These are phyloP conservation scores for Halenospora varia DNA, from an alignment of 495 filamentous ascomycete genomes.

Conservation along the genomic window DNA sequence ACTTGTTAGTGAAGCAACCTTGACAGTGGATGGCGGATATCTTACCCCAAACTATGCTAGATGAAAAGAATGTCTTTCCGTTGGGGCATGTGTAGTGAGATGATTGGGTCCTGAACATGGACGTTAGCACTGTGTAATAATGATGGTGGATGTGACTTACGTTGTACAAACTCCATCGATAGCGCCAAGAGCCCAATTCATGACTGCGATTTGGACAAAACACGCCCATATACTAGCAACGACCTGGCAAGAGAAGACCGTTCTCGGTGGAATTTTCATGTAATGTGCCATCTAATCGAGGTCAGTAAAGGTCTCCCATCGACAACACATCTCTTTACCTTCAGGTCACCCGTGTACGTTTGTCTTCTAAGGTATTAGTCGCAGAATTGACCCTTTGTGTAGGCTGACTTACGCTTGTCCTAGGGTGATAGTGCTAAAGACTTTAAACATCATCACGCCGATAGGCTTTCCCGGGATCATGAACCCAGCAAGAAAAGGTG, in stretches of 20 bases:
- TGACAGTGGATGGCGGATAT: no score
- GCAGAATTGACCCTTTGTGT: slow-evolving; percentile 6
- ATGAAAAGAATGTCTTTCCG: slow-evolving; percentile 60
- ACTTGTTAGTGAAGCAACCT: no score
- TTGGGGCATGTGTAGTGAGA: slow-evolving; percentile 66
- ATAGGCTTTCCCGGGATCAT: slow-evolving; percentile 62
- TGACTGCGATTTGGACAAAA: slow-evolving; percentile 59
- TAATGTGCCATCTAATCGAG: slow-evolving; percentile 54
- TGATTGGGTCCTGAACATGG: slow-evolving; percentile 35
- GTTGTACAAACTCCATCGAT: slow-evolving; percentile 58
- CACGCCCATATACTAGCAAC: slow-evolving; percentile 60
- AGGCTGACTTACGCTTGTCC: slow-evolving; percentile 47
- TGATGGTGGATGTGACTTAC: slow-evolving; percentile 47
- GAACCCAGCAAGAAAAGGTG: slow-evolving; percentile 68
- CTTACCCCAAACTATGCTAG: slow-evolving; percentile 34
- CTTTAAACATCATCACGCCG: slow-evolving; percentile 69
- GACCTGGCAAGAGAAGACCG: slow-evolving; percentile 63
- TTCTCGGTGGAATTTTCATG: slow-evolving; percentile 57
- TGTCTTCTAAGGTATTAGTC: slow-evolving; percentile 63
- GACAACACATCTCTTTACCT: no score
- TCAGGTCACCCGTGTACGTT: slow-evolving; percentile 49
- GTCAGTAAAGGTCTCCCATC: neutral
- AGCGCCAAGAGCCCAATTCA: slow-evolving; percentile 59
- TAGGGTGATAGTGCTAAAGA: slow-evolving; percentile 58
- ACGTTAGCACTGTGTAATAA: slow-evolving; percentile 36